These are phyloP conservation scores for Mycotypha africana DNA, from an alignment of 371 early-diverging fungal species.

Conservation along the genomic window DNA sequence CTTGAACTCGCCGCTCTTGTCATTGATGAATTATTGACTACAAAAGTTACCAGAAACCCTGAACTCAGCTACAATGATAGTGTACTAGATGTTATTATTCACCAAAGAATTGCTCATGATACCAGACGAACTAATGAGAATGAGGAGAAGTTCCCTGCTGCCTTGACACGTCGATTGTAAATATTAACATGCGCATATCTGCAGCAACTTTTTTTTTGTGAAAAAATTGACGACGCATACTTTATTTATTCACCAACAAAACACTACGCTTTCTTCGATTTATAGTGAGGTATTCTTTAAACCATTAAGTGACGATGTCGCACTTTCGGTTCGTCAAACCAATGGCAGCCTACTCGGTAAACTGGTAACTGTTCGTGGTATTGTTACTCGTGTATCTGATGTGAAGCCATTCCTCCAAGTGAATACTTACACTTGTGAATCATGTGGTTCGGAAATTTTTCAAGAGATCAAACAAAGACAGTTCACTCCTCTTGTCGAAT, in stretches of 20 bases:
- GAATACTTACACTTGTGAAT: constrained; percentile 94
- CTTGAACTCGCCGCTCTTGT: constrained; percentile 71
- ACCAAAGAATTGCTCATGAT: constrained; percentile 79
- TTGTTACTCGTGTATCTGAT: constrained; percentile 96
- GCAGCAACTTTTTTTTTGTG: background rate
- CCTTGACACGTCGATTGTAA: constrained; percentile 84
- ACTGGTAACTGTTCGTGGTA: constrained; percentile 89
- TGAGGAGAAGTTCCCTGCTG: constrained; percentile 65
- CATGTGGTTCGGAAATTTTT: constrained; percentile 97
- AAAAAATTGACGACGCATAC: no score
- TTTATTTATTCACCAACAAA: no score
- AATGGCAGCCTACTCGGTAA: constrained; percentile 83
- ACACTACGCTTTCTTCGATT: background rate
- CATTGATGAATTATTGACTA: constrained; percentile 35
- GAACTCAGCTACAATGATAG: constrained; percentile 69
- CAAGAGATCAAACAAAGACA: constrained; percentile 87
- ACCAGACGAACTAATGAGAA: constrained; percentile 37
- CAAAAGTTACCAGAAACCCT: constrained; percentile 61
- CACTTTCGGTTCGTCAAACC: constrained; percentile 85
- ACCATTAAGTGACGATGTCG: constrained; percentile 57
- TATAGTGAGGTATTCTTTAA: constrained; percentile 78
- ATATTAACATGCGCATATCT: constrained; percentile 5
- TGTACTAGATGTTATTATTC: constrained; percentile 87
- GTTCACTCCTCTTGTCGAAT: constrained; percentile 88
- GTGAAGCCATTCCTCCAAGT: constrained; percentile 94